Percentiles rank a stretch among this genome's conserved stretches.
phyloP scores from a whole-genome alignment of 2,329 filamentous ascomycete species.

The Cladosporium sp. region DNA sequence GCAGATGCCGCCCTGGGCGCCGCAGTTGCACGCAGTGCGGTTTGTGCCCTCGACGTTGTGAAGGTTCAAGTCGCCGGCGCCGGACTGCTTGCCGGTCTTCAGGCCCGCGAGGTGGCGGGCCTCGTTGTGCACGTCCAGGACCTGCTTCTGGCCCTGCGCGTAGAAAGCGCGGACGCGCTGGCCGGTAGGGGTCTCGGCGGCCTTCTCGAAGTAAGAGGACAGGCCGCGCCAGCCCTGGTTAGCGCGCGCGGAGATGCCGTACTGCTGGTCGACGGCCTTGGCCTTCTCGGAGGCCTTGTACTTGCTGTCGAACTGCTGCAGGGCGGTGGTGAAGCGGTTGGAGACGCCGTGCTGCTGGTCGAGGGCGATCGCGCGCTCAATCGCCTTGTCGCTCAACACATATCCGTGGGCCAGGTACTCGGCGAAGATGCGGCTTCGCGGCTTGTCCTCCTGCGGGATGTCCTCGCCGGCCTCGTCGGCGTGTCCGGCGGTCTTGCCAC shows the following conservation, averaged over 20 bases:
- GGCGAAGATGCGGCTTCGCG: conserved; percentile 82
- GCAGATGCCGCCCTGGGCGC: conserved; percentile 34
- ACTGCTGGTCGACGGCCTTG: conserved; percentile 74
- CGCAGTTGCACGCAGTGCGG: conserved; percentile 35
- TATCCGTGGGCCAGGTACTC: conserved; percentile 98
- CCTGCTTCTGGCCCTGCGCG: conserved; percentile 74
- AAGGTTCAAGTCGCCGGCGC: conserved; percentile 44
- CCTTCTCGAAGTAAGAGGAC: conserved; percentile 91
- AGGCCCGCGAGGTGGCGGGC: conserved; percentile 80
- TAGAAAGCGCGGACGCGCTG: conserved; percentile 87
- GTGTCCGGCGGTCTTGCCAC: conserved; percentile 52
- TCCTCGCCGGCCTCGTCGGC: conserved; percentile 57
- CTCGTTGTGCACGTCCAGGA: conserved; percentile 88
- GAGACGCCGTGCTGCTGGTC: conserved; percentile 87
- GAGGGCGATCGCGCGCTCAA: conserved; percentile 77
- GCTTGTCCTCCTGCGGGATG: conserved; percentile 94
- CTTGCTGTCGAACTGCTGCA: conserved; percentile 73
- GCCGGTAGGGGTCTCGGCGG: conserved; percentile 76
- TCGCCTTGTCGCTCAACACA: conserved; percentile 67
- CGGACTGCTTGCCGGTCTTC: conserved; percentile 53
- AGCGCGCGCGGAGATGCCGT: conserved; percentile 72
- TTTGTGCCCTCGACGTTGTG: conserved; percentile 30
- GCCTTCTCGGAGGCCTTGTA: conserved; percentile 85
- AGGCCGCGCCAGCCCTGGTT: conserved; percentile 61
- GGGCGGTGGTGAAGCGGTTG: conserved; percentile 67